Base-by-base conservation (phyloP, 78 protist species). In the Speleostelium caveatum region DNA sequence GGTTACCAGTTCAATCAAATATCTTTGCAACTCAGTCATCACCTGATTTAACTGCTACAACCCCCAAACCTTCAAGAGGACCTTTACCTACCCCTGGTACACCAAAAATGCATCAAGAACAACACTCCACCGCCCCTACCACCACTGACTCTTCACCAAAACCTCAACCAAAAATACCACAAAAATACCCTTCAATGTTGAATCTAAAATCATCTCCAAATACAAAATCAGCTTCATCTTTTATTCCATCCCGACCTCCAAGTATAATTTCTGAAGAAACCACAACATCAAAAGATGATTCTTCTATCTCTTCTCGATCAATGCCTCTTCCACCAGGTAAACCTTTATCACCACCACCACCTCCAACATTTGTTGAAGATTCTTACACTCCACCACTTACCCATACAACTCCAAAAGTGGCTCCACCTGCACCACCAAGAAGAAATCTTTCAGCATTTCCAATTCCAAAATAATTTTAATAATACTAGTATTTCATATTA, bases 161-260 rank as follows among this genome's bases (percentile, higher is more conserved):
- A 58, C 51, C 62, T 17, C 83, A 66, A 58, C 62, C 67, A 53
- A 35, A 75, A 26, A 79, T 53, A 67, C 67, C 76, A 56, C 38
- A 55, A 33, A 21, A 72, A 26, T 66, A 38, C 24, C 78, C 89
- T 32, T 72, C 89, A 33, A 72, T 36, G 39, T 28, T 51, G 32
- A 36, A 45, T 42, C 19, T 36, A 24, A 36, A 36, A 58, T 36
- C 33, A 72, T 51, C 26, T 53, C 26, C 38, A 22, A 19, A 19
- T 24, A 72, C 65, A 72, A 45, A 45, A 45, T 72, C 78, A 6
- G 51, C n/a, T 4, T 72, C 78, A 45, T 51, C 78, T 19, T 72
- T 53, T 72, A 36, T 32, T 33, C 78, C 78, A 33, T 72, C 75
- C 24, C 16, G 36, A 42, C n/a, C 75, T 35, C 32, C 28, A 3